These are phyloP conservation scores for Cinnamomum chago DNA, from an alignment of 164 flowering plant species.

Conservation along the genomic window DNA sequence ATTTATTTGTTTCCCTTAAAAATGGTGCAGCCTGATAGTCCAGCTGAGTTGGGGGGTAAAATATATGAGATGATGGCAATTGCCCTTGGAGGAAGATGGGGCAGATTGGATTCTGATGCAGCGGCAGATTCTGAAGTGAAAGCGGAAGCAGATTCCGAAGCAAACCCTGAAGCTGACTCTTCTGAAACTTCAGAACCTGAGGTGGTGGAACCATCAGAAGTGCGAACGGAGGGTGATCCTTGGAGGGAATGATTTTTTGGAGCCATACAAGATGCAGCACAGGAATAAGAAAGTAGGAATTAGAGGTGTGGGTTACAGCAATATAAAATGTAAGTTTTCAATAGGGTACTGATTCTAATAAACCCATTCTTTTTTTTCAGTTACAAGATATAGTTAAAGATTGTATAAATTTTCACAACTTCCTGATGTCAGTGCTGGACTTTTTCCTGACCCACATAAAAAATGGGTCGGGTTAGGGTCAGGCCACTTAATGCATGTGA, in stretches of 20 bases:
- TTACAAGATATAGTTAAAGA: too few species aligned
- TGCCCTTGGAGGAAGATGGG: conserved; percentile 97
- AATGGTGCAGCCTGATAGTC: conserved; percentile 81
- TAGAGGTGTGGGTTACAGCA: too few species aligned
- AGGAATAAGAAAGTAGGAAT: too few species aligned
- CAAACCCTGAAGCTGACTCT: conserved; percentile 19
- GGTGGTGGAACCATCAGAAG: conserved; percentile 83
- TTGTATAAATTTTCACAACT: too few species aligned
- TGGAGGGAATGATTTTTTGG: conserved; percentile 44
- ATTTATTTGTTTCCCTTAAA: neutral
- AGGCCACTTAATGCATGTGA: too few species aligned
- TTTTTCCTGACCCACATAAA: too few species aligned
- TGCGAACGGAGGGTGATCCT: conserved; percentile 66
- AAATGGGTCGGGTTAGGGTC: too few species aligned
- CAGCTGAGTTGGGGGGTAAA: conserved; percentile 89
- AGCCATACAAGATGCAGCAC: neutral
- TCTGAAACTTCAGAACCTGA: conserved; percentile 37
- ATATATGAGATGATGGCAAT: conserved; percentile 97
- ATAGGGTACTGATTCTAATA: too few species aligned
- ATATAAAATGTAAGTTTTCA: too few species aligned
- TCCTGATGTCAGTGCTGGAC: too few species aligned
- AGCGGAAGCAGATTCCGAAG: conserved; percentile 14
- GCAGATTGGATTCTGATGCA: conserved; percentile 48
- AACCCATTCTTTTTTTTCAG: too few species aligned
- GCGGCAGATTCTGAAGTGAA: conserved; percentile 19